A percentile compares a stretch with the other conserved stretches of the same genome.
Evolutionary conservation across 208 protist species (phyloP).

Genomic region (Leishmania mexicana): DNA sequence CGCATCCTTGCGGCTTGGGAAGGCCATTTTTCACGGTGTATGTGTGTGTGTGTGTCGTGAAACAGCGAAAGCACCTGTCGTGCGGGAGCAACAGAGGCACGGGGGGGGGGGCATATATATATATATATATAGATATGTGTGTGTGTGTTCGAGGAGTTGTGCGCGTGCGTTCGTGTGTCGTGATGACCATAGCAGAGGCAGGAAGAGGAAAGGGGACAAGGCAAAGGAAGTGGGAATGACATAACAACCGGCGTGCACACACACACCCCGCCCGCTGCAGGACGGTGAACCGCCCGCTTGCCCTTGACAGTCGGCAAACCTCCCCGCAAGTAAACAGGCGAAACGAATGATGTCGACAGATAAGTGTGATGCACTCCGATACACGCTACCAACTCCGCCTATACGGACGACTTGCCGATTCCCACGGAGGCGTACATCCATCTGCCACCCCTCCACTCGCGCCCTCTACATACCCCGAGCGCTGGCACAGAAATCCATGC

Average conservation of each 20-base stretch:
- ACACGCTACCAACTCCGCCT: not conserved
- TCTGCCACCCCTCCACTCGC: not conserved
- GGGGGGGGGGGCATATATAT: not conserved
- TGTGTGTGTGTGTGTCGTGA: slow-evolving; percentile 9
- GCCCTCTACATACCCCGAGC: not conserved
- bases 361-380: not conserved
- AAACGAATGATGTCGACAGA: not conserved
- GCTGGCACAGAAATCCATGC: not conserved
- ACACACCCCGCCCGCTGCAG: not conserved
- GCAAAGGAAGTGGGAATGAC: not conserved
- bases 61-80: slow-evolving; percentile 28
- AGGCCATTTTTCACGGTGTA: not conserved
- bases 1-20: slow-evolving; percentile 58
- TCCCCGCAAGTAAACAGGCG: not conserved
- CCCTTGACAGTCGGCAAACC: not conserved
- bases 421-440: not conserved
- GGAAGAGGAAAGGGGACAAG: not conserved
- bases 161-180: not conserved
- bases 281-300: not conserved
- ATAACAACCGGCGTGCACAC: not conserved
- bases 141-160: too few species aligned
- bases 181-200: slow-evolving; percentile 2
- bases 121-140: too few species aligned
- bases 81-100: not conserved
- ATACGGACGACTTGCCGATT: not conserved